Base-by-base conservation (phyloP, 2,329 filamentous ascomycete genomes). In the Fusarium sambucinum region DNA sequence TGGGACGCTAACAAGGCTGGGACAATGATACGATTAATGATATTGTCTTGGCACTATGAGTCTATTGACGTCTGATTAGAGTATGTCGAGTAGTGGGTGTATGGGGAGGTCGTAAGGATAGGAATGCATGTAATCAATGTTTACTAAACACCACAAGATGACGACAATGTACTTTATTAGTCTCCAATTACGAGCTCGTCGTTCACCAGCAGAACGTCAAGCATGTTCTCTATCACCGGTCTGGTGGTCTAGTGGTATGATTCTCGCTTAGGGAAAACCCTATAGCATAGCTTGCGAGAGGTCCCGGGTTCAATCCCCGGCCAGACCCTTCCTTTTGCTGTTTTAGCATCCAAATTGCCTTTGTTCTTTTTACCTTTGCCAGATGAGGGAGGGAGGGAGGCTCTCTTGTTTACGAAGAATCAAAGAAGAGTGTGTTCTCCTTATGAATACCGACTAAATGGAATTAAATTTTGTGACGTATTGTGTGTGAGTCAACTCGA, bases 191-290 rank as follows among this genome's bases (percentile, higher is more conserved):
- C 13, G 1, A 47, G 11, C n/a, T 9, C 13, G 29, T 9, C 23
- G 21, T 42, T 46, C 57, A 67, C 42, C 23, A 53, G 41, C 38
- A 51, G 52, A 47, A 13, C 48, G 32, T 19, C 23, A 23, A 46
- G 21, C 6, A 38, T 37, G 56, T 19, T 42, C 19, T 50, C 38
- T 4, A 8, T 56, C 47, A 21, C 16, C 38, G 81, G 80, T 81
- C 80, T 81, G 80, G 78, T 87, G 85, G 85, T 87, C 86, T 88
- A 87, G 86, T 85, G 87, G 86, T 89, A 89, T 89, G 86, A 89
- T 89, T 89, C 86, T 87, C 86, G 87, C 87, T 89, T 89, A 89
- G 87, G 87, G 87, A 77, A 73, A 66, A 80, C 77, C 78, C 78
- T 76, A 69, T 50, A 76, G 77, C 76, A 68, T 41, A 55, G 70